Conservation (phyloP, 257 asterid genomes). For the Primulina eburnea region DNA sequence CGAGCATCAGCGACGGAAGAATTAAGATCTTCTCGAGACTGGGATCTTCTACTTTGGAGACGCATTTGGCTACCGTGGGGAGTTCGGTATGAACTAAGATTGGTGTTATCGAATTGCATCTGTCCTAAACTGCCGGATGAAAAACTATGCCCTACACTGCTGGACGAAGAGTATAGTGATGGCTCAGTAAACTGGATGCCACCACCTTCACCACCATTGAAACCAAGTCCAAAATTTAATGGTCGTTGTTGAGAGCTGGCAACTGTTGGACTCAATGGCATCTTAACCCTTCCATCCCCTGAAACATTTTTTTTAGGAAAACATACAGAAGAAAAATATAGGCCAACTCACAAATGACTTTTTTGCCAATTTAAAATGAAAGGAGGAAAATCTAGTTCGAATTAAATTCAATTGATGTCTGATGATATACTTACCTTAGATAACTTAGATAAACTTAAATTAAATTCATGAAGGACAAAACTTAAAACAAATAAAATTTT, state of each 20-base stretch:
- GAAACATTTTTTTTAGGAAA: constrained; percentile 17
- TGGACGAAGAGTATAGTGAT: constrained; percentile 66
- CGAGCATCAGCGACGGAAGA: constrained; percentile 68
- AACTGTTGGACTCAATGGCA: constrained; percentile 87
- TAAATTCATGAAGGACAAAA: background rate
- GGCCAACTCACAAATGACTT: background rate
- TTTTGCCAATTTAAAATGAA: background rate
- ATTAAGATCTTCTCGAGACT: constrained; percentile 84
- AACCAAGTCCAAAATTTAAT: constrained; percentile 46
- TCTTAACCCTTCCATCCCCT: constrained; percentile 84
- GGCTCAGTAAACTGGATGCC: constrained; percentile 57
- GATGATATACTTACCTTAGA: background rate
- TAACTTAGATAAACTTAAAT: background rate
- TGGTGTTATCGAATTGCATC: constrained; percentile 58
- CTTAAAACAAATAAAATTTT: too few relatives aligned
- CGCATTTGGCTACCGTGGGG: constrained; percentile 65
- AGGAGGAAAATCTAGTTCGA: background rate
- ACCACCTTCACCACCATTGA: constrained; percentile 35
- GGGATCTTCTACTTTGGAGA: constrained; percentile 89
- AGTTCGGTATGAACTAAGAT: constrained; percentile 57
- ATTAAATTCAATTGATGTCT: too few relatives aligned
- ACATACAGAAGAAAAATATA: background rate
- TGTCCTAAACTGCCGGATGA: constrained; percentile 88
- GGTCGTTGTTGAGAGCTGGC: constrained; percentile 53
- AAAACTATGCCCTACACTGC: constrained; percentile 74